Evolutionary conservation across 768 basidiomycete genomes (phyloP), one percentile per base, ranked within the genome.

Genomic region (Naematelia aurantialba): DNA sequence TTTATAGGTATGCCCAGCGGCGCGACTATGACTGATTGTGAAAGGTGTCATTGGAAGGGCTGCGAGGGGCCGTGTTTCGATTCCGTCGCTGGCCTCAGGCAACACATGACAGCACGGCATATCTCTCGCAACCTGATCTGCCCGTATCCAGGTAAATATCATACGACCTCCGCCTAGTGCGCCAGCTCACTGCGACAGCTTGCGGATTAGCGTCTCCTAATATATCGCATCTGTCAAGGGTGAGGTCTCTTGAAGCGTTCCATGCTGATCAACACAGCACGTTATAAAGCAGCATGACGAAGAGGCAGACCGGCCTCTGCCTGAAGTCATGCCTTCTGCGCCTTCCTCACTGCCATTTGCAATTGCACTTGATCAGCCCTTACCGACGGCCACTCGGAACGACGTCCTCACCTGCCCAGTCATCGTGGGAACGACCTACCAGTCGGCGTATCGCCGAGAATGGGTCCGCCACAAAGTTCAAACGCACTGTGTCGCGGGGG

Each of bases 21-120:
- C 24, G 44, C 22, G 22, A 42, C 26, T 50, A 49, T 5, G 29
- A 42, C 8, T 24, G 17, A 27, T 49, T 5, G 19, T n/a, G n/a
- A n/a, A 13, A 53, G 66, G n/a, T 67, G 66, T 27, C 55, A 48
- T n/a, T 67, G 66, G 66, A 31, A 29, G 17, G 62, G 58, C 14
- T 67, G 66, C 30, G 62, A 64, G 29, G 55, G 61, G 29, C 66
- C 69, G 19, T 66, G 63, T 46, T 70, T 67, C 52, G 12, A 27
- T 5, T 50, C 55, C 8, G 53, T 60, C 39, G 45, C 21, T 0
- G 51, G 57, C 12, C 51, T 70, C 29, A 21, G 11, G 31, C 66
- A 68, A 52, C 69, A 70, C 31, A 51, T 70, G 21, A 31, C 29
- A 24, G 69, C 69, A 3, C 52, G 63, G 30, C 69, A 70, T 52